phyloP scores from a whole-genome alignment of 2,329 filamentous ascomycete species.

The Blastomyces gilchristii region DNA sequence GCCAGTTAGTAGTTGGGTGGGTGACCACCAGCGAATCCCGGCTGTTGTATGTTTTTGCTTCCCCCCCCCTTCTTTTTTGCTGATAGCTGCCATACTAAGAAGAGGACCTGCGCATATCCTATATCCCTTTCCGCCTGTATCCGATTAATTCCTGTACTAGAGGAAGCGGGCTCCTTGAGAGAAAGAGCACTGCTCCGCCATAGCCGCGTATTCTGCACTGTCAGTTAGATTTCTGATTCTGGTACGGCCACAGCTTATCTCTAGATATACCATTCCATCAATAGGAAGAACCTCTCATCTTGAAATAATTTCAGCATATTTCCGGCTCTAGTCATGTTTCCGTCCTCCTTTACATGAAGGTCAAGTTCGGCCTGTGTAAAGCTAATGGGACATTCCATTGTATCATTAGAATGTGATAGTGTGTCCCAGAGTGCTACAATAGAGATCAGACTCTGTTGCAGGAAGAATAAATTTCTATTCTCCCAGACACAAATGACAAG shows the following conservation, averaged over 20 bases:
- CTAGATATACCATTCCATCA: slow-evolving; percentile 25
- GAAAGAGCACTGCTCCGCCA: no score
- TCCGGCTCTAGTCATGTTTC: slow-evolving; percentile 25
- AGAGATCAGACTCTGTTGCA: slow-evolving; percentile 23
- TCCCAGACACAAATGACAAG: slow-evolving; percentile 26
- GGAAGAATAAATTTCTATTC: slow-evolving; percentile 26
- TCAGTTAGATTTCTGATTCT: slow-evolving; percentile 13
- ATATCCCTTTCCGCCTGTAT: no score
- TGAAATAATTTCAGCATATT: slow-evolving; percentile 23
- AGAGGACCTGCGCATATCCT: no score
- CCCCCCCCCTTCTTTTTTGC: no score
- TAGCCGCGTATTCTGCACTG: no score
- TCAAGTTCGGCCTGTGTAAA: slow-evolving; percentile 20
- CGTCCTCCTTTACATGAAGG: slow-evolving; percentile 22
- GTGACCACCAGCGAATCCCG: no score
- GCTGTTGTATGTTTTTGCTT: no score
- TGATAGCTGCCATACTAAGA: no score
- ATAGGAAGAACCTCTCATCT: slow-evolving; percentile 22
- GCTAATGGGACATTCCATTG: slow-evolving; percentile 18
- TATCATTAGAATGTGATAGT: slow-evolving; percentile 10
- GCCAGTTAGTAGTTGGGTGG: no score
- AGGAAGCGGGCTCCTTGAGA: no score
- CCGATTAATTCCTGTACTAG: no score
- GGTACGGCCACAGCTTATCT: slow-evolving; percentile 22
- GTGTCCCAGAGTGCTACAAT: slow-evolving; percentile 20